These are phyloP conservation scores for Pseudogymnoascus sp. DNA, from an alignment of 2,329 filamentous ascomycete species.

Conservation along the genomic window DNA sequence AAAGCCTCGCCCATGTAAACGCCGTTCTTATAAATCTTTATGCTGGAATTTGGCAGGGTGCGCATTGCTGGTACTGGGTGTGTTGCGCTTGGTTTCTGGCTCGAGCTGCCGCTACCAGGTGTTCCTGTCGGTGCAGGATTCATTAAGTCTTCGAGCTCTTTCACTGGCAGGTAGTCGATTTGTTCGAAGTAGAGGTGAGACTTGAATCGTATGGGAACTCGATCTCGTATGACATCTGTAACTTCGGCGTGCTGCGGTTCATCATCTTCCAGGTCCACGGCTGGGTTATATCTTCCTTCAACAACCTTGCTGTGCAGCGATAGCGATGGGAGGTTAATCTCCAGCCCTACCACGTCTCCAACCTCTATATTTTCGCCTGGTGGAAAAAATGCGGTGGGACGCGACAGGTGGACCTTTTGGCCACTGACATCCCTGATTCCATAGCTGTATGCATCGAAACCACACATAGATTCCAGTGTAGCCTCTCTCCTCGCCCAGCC, in stretches of 20 bases:
- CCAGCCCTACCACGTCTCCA: conserved; percentile 88
- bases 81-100: conserved; percentile 60
- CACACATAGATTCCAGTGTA: conserved; percentile 73
- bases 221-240: conserved; percentile 84
- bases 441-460: conserved; percentile 89
- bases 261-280: conserved; percentile 63
- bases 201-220: conserved; percentile 91
- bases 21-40: conserved; percentile 92
- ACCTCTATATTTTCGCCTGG: conserved; percentile 72
- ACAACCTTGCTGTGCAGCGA: conserved; percentile 82
- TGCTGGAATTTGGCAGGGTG: conserved; percentile 76
- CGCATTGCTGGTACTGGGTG: conserved; percentile 69
- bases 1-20: conserved; percentile 79
- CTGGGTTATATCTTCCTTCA: conserved; percentile 78
- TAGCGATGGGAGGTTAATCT: conserved; percentile 84
- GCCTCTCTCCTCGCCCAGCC: conserved; percentile 81
- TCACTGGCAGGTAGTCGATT: conserved; percentile 79
- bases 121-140: conserved; percentile 53
- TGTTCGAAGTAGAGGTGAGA: conserved; percentile 90
- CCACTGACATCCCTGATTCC: conserved; percentile 83
- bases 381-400: conserved; percentile 83
- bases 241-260: conserved; percentile 46
- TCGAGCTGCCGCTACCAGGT: conserved; percentile 35
- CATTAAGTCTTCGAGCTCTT: conserved; percentile 80
- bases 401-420: conserved; percentile 87